A percentile compares a stretch with the other conserved stretches of the same genome.
These are phyloP conservation scores for Pholiota molesta DNA, from an alignment of 768 basidiomycete species.

Conservation along the genomic window DNA sequence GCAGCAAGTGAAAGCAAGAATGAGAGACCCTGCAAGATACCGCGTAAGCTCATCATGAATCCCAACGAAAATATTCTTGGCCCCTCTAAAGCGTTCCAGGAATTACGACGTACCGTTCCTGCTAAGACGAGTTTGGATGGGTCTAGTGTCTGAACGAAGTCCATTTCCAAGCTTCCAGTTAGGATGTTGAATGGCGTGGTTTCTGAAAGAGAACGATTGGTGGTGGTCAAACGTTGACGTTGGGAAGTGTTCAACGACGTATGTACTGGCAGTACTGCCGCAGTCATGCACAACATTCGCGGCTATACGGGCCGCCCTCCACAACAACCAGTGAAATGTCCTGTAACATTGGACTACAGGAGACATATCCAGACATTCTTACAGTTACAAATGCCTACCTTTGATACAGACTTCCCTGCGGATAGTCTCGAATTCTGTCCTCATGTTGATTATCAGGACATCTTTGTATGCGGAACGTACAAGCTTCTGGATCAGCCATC, in stretches of 20 bases:
- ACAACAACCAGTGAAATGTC: too few relatives aligned
- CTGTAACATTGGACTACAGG: neutral
- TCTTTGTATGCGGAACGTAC: constrained; percentile 93
- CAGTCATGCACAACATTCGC: neutral
- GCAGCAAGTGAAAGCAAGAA: constrained; percentile 58
- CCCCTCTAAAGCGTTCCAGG: neutral
- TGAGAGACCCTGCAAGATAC: constrained; percentile 54
- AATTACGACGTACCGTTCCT: constrained; percentile 53
- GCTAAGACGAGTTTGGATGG: constrained; percentile 67
- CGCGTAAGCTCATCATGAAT: neutral
- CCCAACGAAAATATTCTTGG: neutral
- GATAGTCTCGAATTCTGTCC: constrained; percentile 95
- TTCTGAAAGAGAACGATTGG: constrained; percentile 13
- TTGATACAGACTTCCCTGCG: constrained; percentile 81
- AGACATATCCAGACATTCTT: neutral
- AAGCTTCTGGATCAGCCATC: constrained; percentile 54
- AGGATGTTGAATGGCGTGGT: neutral
- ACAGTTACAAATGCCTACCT: constrained; percentile 17
- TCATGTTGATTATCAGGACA: constrained; percentile 51
- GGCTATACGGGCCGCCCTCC: neutral
- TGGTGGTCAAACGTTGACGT: constrained; percentile 5
- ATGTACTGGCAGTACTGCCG: too few relatives aligned
- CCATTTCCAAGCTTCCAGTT: constrained; percentile 40
- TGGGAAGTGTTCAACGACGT: neutral
- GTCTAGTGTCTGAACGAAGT: constrained; percentile 73